Evolutionary conservation across 2,329 filamentous ascomycete genomes (phyloP), one percentile per base, ranked within the genome.

Genomic region (Eurotiales sp.): DNA sequence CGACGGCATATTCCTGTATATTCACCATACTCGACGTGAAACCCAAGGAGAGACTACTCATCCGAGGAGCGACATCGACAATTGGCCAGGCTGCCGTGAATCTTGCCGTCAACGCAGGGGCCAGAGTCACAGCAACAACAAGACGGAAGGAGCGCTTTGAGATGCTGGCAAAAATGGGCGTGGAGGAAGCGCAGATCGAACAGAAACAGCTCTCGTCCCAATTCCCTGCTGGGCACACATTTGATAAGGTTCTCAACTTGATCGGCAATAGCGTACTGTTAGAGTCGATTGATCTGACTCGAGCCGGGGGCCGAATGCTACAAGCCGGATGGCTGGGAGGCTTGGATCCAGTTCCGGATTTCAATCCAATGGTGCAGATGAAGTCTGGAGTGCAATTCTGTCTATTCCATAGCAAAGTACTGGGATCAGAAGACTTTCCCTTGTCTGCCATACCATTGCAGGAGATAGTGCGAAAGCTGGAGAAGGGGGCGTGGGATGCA

Each of bases 331-430:
- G 67, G 61, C 54, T 74, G 1, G 72, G 72, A n/a, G 72, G 71
- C 0, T 50, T 75, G 19, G 68, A 56, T 2, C 71, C 72, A 0
- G 58, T 74, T 8, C 44, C 54, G 7, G 68, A 71, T 69, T 93
- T 75, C 58, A 74, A 74, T 53, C 73, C 72, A 2, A 64, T 76
- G 55, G 40, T 74, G 6, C 64, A 76, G 58, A 76, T 76, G 72
- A 64, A 66, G 14, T 63, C 65, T 19, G 73, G 72, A 0, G 71
- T 76, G n/a, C 72, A 76, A 52, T 73, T 76, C 51, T 75, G 67
- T 52, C 63, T 76, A 25, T 76, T 75, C 56, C 64, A 68, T 5
- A 74, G 71, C 52, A 68, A 67, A 46, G 66, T 68, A 3, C 59
- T 74, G 65, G 4, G 62, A 47, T 2, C 53, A 56, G 0, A 69